These are phyloP conservation scores for Candolleomyces aberdarensis DNA, from an alignment of 768 basidiomycete species.

Conservation along the genomic window DNA sequence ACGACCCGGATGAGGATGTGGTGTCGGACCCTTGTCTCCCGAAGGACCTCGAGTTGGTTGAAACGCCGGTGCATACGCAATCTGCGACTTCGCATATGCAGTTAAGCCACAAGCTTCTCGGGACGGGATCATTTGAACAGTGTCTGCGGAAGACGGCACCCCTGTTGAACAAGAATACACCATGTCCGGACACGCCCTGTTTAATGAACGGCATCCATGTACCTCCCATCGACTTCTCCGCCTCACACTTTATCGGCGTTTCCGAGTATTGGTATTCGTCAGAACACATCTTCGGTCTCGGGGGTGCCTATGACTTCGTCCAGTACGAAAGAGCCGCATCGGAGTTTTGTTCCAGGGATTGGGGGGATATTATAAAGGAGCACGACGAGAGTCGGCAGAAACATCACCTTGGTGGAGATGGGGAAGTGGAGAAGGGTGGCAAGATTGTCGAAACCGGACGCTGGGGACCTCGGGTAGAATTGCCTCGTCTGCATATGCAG, in stretches of 20 bases:
- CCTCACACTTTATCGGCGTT: slow-evolving; percentile 92
- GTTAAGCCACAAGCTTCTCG: slow-evolving; percentile 62
- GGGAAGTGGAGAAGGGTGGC: slow-evolving; percentile 59
- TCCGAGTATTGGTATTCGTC: slow-evolving; percentile 99
- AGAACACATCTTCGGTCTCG: slow-evolving; percentile 92
- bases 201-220: slow-evolving; percentile 94
- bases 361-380: slow-evolving; percentile 70
- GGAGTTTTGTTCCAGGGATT: slow-evolving; percentile 77
- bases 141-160: slow-evolving; percentile 73
- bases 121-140: slow-evolving; percentile 87
- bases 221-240: slow-evolving; percentile 91
- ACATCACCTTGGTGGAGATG: slow-evolving; percentile 56
- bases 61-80: slow-evolving; percentile 46
- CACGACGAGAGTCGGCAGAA: slow-evolving; percentile 54
- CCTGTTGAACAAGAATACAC: slow-evolving; percentile 79
- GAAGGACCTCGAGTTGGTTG: slow-evolving; percentile 60
- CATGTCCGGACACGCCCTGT: slow-evolving; percentile 83
- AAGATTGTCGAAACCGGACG: slow-evolving; percentile 59
- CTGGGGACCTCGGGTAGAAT: slow-evolving; percentile 75
- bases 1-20: slow-evolving; percentile 29
- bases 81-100: slow-evolving; percentile 39
- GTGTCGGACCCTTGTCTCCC: slow-evolving; percentile 92
- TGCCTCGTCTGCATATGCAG: slow-evolving; percentile 89
- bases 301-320: slow-evolving; percentile 93
- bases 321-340: slow-evolving; percentile 93